A percentile compares a stretch with the other conserved stretches of the same genome.
phyloP scores from a whole-genome alignment of 345 rosid species.

The Streptanthus diversifolius region DNA sequence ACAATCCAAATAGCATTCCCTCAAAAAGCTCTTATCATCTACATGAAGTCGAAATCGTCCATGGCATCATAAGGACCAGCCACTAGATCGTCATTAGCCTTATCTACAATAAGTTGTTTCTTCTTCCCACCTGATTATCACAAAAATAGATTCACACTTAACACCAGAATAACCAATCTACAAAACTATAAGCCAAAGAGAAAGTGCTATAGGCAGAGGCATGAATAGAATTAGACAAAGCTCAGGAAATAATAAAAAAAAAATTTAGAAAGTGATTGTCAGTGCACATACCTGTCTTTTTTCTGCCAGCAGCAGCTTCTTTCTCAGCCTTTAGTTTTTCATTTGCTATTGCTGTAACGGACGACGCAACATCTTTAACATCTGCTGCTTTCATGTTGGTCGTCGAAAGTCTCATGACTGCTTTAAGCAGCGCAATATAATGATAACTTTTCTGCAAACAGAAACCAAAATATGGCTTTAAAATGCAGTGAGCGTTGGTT shows the following conservation, averaged over 20 bases:
- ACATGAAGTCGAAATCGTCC: slow-evolving; percentile 91
- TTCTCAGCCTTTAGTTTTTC: slow-evolving; percentile 92
- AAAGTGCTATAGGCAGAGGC: neutral
- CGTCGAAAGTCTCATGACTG: slow-evolving; percentile 82
- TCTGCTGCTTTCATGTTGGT: slow-evolving; percentile 77
- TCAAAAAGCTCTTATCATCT: slow-evolving; percentile 15
- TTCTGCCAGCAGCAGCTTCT: slow-evolving; percentile 80
- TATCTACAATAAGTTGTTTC: slow-evolving; percentile 78
- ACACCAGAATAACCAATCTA: neutral
- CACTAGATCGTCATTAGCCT: slow-evolving; percentile 65
- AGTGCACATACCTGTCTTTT: slow-evolving; percentile 62
- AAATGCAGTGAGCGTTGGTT: neutral
- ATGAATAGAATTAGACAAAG: neutral
- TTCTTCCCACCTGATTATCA: slow-evolving; percentile 62
- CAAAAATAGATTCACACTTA: neutral
- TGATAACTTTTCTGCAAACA: slow-evolving; percentile 84
- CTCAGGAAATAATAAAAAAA: neutral
- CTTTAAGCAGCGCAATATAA: slow-evolving; percentile 67
- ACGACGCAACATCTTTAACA: slow-evolving; percentile 86
- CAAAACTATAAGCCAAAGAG: neutral
- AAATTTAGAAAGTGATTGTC: neutral
- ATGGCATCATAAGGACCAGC: slow-evolving; percentile 48
- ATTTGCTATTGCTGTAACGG: slow-evolving; percentile 83
- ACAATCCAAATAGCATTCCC: slow-evolving; percentile 10
- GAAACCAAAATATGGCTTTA: neutral